Percentiles rank a stretch among this genome's conserved stretches.
These are phyloP conservation scores for Boletus mariae DNA, from an alignment of 1,284 basidiomycete species.

Conservation along the genomic window DNA sequence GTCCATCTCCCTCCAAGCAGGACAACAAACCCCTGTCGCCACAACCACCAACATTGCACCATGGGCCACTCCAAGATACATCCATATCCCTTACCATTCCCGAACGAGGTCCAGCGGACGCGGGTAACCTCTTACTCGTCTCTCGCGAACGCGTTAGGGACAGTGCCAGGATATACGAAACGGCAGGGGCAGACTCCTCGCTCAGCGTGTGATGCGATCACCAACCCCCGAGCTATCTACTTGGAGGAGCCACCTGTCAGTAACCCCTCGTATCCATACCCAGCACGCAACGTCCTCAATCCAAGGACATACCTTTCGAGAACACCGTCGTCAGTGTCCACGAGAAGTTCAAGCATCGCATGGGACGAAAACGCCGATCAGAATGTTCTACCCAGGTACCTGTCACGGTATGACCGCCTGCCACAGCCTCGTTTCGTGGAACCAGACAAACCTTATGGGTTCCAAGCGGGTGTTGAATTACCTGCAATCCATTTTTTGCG, in stretches of 20 bases:
- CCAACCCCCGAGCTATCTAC: conserved; percentile 18
- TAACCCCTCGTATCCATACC: conserved; percentile 29
- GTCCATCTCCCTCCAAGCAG: background rate
- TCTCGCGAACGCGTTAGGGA: conserved; percentile 20
- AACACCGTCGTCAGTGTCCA: conserved; percentile 7
- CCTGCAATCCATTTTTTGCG: conserved; percentile 21
- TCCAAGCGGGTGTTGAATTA: conserved; percentile 7
- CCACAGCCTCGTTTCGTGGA: conserved; percentile 17
- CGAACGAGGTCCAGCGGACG: conserved; percentile 17
- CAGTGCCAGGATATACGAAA: conserved; percentile 10
- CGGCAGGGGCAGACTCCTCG: background rate
- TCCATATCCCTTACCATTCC: conserved; percentile 22
- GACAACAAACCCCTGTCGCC: background rate
- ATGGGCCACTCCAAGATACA: conserved; percentile 10
- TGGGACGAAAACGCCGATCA: conserved; percentile 3
- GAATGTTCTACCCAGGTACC: conserved; percentile 2
- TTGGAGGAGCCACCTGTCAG: conserved; percentile 12
- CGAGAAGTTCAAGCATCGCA: background rate
- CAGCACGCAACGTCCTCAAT: conserved; percentile 27
- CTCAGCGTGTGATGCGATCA: conserved; percentile 4
- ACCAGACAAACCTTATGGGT: background rate
- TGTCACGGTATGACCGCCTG: conserved; percentile 11
- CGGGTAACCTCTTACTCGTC: conserved; percentile 25
- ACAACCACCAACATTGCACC: background rate
- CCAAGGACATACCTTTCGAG: conserved; percentile 14